Conservation (phyloP, 768 basidiomycete species). For the Suillus lakei region DNA sequence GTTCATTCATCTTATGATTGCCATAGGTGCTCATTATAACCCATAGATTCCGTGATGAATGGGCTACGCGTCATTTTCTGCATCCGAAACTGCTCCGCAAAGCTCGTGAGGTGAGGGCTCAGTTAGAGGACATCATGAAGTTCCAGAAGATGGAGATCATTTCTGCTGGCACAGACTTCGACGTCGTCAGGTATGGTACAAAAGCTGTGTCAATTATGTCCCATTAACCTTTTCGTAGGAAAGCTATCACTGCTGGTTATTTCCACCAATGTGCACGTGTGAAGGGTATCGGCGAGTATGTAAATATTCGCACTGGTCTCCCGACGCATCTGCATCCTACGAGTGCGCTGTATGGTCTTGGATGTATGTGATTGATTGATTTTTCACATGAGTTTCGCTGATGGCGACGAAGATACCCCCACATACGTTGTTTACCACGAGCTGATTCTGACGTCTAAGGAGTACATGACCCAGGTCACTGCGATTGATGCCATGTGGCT, state of each 20-base stretch:
- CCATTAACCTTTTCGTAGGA: conserved; percentile 50
- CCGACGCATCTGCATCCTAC: conserved; percentile 98
- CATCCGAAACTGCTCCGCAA: conserved; percentile 96
- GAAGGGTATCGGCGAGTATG: conserved; percentile 99
- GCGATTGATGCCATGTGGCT: conserved; percentile 98
- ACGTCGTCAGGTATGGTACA: conserved; percentile 68
- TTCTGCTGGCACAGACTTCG: conserved; percentile 94
- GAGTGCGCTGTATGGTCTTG: conserved; percentile 93
- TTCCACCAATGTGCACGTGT: conserved; percentile 99
- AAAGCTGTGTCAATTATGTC: not conserved
- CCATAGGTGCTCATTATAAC: conserved; percentile 3
- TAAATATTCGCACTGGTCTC: conserved; percentile 93
- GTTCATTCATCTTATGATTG: conserved; percentile 28
- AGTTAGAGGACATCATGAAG: conserved; percentile 99
- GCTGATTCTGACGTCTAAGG: conserved; percentile 91
- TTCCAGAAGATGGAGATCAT: conserved; percentile 95
- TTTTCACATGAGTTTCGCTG: conserved; percentile 7
- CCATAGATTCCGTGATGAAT: conserved; percentile 86
- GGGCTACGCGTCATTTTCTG: conserved; percentile 93
- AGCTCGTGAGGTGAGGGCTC: conserved; percentile 91
- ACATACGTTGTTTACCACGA: conserved; percentile 98
- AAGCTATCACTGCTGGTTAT: conserved; percentile 96
- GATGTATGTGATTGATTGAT: conserved; percentile 61
- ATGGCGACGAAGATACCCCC: conserved; percentile 71
- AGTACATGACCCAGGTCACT: conserved; percentile 99